phyloP scores from a whole-genome alignment of 106 monocot species.

The Acorus calamus region DNA sequence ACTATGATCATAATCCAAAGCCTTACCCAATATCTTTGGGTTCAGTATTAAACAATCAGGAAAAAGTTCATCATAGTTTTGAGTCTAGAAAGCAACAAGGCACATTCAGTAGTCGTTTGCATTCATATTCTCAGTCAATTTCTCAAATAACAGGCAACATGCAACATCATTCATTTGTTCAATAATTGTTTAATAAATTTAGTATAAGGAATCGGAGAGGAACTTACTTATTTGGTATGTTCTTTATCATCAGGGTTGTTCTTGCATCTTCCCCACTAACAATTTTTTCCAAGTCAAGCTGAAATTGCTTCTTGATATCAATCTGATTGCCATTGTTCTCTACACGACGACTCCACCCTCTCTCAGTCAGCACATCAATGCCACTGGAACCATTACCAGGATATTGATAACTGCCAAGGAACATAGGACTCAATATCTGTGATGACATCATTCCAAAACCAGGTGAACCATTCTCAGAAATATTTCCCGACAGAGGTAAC shows the following conservation, averaged over 20 bases:
- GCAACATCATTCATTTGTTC: too few relatives aligned
- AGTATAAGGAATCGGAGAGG: not conserved
- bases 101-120: too few relatives aligned
- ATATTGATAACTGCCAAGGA: constrained; percentile 39
- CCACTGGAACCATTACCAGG: constrained; percentile 20
- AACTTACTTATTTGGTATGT: constrained; percentile 85
- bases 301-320: constrained; percentile 57
- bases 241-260: constrained; percentile 92
- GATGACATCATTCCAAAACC: constrained; percentile 38
- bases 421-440: constrained; percentile 35
- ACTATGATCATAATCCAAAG: too few relatives aligned
- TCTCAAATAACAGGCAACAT: too few relatives aligned
- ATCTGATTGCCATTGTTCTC: constrained; percentile 29
- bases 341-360: constrained; percentile 6
- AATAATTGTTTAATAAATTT: not conserved
- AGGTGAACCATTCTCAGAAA: constrained; percentile 27
- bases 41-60: not conserved
- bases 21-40: too few relatives aligned
- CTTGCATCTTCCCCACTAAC: constrained; percentile 55
- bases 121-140: too few relatives aligned
- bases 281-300: constrained; percentile 79
- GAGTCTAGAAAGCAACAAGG: not conserved
- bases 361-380: constrained; percentile 34
- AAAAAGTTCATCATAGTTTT: not conserved
- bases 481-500: constrained; percentile 21